These are phyloP conservation scores for Trametes pubescens DNA, from an alignment of 1,284 basidiomycete genomes.

Conservation along the genomic window DNA sequence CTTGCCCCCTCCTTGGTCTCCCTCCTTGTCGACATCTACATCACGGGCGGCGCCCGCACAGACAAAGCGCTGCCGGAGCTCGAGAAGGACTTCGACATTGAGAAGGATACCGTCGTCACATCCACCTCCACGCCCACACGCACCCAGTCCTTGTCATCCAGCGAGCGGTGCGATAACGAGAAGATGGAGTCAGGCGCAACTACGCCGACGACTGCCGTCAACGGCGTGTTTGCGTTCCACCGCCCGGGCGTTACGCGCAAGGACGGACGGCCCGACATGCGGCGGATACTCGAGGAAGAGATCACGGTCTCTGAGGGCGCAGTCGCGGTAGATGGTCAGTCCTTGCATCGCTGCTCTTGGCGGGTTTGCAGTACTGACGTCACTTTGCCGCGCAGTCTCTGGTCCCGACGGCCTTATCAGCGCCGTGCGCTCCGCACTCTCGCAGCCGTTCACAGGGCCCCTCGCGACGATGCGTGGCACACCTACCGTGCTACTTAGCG, in stretches of 20 bases:
- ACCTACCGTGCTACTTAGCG: constrained; percentile 34
- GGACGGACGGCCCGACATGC: constrained; percentile 31
- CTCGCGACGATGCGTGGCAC: constrained; percentile 31
- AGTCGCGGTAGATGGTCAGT: constrained; percentile 38
- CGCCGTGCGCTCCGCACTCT: constrained; percentile 31
- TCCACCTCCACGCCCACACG: not conserved
- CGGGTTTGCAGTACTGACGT: not conserved
- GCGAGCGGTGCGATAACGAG: constrained; percentile 6
- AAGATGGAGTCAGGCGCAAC: not conserved
- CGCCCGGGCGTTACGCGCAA: constrained; percentile 10
- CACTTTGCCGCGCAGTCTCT: constrained; percentile 25
- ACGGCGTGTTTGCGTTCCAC: not conserved
- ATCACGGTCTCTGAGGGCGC: constrained; percentile 30
- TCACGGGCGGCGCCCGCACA: constrained; percentile 26
- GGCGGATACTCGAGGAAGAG: constrained; percentile 32
- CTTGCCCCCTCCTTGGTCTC: constrained; percentile 24
- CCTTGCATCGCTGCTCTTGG: not conserved
- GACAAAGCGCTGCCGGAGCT: constrained; percentile 15
- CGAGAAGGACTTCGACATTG: constrained; percentile 20
- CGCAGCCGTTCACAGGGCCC: constrained; percentile 33
- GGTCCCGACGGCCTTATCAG: constrained; percentile 33
- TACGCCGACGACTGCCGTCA: not conserved
- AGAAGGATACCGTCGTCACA: constrained; percentile 10
- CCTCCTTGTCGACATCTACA: constrained; percentile 32
- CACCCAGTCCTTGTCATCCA: constrained; percentile 3